phyloP scores from a whole-genome alignment of 2,329 filamentous ascomycete genomes.

The Neonectria punicea region DNA sequence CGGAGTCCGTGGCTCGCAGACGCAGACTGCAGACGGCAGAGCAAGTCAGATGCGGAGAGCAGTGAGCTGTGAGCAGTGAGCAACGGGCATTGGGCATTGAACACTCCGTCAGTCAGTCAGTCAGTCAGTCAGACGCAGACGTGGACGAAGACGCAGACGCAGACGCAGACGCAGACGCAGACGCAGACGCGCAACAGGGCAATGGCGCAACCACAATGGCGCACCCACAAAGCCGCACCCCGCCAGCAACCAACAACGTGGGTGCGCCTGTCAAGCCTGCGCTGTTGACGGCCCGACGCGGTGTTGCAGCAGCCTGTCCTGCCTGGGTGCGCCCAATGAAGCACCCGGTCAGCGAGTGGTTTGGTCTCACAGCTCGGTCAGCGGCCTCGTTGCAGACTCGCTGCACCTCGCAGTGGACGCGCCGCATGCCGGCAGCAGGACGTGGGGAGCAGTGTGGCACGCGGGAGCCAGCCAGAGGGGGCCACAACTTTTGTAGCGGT shows the following conservation, averaged over 20 bases:
- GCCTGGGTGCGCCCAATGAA: constrained; percentile 13
- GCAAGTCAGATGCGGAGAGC: not conserved
- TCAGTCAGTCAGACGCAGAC: not conserved
- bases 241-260: not conserved
- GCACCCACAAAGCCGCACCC: too few relatives aligned
- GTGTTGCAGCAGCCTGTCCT: not conserved
- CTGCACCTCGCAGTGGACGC: not conserved
- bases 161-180: not conserved
- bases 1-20: not conserved
- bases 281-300: constrained; percentile 23
- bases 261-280: constrained; percentile 11
- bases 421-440: constrained; percentile 6
- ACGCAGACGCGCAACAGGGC: not conserved
- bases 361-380: constrained; percentile 17
- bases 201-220: not conserved
- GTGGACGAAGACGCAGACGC: not conserved
- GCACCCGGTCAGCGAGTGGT: constrained; percentile 4
- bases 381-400: not conserved
- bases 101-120: not conserved
- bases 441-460: not conserved
- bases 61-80: not conserved
- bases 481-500: constrained; percentile 22
- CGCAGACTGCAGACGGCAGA: not conserved
- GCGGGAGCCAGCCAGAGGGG: constrained; percentile 23
- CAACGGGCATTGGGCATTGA: not conserved